Conservation (phyloP, 768 basidiomycete species). For the Panaeolus cyanescens region DNA sequence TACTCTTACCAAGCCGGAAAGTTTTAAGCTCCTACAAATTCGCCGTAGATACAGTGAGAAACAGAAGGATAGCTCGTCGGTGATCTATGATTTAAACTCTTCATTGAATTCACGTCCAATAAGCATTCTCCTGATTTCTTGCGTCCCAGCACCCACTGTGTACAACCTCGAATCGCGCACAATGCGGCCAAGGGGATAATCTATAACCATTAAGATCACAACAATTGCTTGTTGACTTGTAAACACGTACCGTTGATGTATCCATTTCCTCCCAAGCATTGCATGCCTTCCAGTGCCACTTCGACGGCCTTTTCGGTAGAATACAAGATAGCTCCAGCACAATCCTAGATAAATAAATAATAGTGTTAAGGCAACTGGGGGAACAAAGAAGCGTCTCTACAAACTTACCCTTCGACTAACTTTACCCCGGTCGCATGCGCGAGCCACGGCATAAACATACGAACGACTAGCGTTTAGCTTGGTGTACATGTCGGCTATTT, state of each 20-base stretch:
- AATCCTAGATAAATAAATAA: constrained; percentile 59
- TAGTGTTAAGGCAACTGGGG: not conserved
- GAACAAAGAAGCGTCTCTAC: not conserved
- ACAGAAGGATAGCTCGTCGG: not conserved
- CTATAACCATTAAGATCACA: constrained; percentile 36
- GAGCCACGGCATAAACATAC: constrained; percentile 92
- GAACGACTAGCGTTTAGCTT: constrained; percentile 85
- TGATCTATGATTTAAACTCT: constrained; percentile 40
- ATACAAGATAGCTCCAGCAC: constrained; percentile 92
- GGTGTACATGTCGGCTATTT: constrained; percentile 94
- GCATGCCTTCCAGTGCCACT: constrained; percentile 89
- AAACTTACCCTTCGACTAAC: constrained; percentile 73
- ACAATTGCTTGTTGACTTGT: not conserved
- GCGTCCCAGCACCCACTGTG: constrained; percentile 95
- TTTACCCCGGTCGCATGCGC: constrained; percentile 81
- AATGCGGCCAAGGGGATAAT: constrained; percentile 88
- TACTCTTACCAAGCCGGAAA: not conserved
- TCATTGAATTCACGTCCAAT: constrained; percentile 93
- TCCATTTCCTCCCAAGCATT: constrained; percentile 93
- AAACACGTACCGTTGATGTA: constrained; percentile 80
- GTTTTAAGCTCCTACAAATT: not conserved
- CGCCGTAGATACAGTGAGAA: not conserved
- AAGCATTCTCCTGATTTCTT: constrained; percentile 92
- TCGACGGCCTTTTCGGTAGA: constrained; percentile 92
- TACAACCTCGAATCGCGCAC: constrained; percentile 88